Conservation (phyloP, 768 basidiomycete genomes). For the Tulasnella calospora region DNA sequence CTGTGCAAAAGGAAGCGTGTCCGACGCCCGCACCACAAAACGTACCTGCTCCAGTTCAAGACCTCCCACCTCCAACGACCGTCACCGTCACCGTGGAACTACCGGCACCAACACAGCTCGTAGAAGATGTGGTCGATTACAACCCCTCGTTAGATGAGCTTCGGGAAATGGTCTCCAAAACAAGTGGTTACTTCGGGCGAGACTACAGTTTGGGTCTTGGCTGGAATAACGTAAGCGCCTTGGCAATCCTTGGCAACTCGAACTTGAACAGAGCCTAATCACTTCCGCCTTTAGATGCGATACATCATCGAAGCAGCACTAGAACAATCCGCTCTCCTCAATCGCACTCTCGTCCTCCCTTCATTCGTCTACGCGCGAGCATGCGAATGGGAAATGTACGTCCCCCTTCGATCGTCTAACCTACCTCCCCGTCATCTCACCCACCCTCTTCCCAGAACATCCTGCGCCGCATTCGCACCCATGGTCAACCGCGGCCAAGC, state of each 20-base stretch:
- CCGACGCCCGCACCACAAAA: too few relatives aligned
- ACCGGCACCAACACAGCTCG: too few relatives aligned
- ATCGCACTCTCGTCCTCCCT: constrained; percentile 44
- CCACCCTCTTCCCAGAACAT: constrained; percentile 28
- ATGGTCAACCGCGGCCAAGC: constrained; percentile 48
- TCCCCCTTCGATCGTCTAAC: background rate
- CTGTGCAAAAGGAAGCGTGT: too few relatives aligned
- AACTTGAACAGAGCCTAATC: background rate
- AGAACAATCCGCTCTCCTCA: constrained; percentile 43
- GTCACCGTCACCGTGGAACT: too few relatives aligned
- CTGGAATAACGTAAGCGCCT: constrained; percentile 48
- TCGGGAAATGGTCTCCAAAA: constrained; percentile 36
- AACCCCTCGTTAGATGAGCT: constrained; percentile 35
- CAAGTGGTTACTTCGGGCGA: constrained; percentile 44
- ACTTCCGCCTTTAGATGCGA: constrained; percentile 38
- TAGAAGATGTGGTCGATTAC: background rate
- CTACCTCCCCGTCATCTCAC: background rate
- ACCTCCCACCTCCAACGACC: too few relatives aligned
- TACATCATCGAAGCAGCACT: constrained; percentile 48
- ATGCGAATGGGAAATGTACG: constrained; percentile 43
- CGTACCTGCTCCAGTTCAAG: too few relatives aligned
- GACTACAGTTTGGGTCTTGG: constrained; percentile 45
- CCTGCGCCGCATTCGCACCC: constrained; percentile 41
- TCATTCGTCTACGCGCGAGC: constrained; percentile 46
- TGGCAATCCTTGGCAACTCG: background rate